Conservation (phyloP, 192 early-diverging fungal genomes). For the Coemansia sp. region DNA sequence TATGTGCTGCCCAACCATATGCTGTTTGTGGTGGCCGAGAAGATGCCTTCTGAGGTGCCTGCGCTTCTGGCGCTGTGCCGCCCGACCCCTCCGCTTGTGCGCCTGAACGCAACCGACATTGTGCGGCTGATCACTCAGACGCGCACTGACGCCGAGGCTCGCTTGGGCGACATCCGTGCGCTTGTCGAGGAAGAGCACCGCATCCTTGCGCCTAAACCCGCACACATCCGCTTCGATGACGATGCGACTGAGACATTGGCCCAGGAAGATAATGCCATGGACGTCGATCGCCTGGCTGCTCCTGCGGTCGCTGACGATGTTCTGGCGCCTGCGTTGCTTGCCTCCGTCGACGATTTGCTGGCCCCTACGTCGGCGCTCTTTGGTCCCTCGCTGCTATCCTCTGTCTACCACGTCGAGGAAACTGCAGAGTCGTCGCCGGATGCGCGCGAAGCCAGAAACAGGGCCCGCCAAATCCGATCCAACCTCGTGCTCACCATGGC, state of each 20-base stretch:
- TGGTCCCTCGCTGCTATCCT: conserved; percentile 3
- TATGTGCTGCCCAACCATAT: conserved; percentile 93
- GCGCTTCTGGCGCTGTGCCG: conserved; percentile 72
- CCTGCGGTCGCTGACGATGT: conserved; percentile 10
- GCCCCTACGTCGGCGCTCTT: conserved; percentile 32
- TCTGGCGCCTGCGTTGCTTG: conserved; percentile 13
- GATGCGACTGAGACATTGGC: neutral
- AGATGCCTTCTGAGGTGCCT: conserved; percentile 69
- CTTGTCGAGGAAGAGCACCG: neutral
- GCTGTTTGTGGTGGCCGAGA: conserved; percentile 70
- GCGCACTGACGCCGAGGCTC: conserved; percentile 6
- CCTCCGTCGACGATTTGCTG: conserved; percentile 8
- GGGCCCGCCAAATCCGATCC: conserved; percentile 33
- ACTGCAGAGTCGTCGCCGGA: neutral
- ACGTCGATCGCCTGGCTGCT: neutral
- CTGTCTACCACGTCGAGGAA: neutral
- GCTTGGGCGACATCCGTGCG: conserved; percentile 3
- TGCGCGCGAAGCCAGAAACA: neutral
- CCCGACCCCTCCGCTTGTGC: conserved; percentile 81
- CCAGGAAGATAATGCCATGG: neutral
- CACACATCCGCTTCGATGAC: conserved; percentile 47
- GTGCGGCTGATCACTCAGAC: conserved; percentile 54
- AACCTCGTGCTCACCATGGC: conserved; percentile 30
- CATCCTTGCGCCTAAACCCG: conserved; percentile 1
- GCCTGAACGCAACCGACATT: conserved; percentile 77